Evolutionary conservation across 2,329 filamentous ascomycete species (phyloP), one percentile per base, ranked within the genome.

Genomic region (Cercospora sp.): DNA sequence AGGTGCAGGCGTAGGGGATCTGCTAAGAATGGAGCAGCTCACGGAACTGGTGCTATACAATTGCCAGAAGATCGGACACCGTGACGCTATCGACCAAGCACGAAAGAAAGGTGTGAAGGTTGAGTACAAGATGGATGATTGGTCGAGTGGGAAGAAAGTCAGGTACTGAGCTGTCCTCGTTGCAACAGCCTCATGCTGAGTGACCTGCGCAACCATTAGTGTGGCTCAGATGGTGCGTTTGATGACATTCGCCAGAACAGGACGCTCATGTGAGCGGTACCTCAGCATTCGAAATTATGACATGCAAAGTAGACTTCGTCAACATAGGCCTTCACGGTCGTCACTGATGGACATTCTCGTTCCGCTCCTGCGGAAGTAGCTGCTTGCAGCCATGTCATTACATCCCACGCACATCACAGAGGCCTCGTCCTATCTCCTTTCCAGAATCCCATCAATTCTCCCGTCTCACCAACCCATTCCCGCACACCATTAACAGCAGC

Each of bases 401-500:
- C 48, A 55, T 28, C 23, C 12, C 26, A 28, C 0, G 4, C n/a
- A 33, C 20, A 57, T 76, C 72, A 77, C 69, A 77, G 66, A n/a
- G 80, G 82, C 73, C 84, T 83, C 60, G 85, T 84, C 70, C 82
- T 83, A 67, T 89, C 87, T 2, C 85, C 86, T 72, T 83, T 85
- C 86, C 87, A 88, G 48, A 89, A 80, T 0, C 88, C 88, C 83
- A 90, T 83, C 30, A 88, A 76, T 73, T 89, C 86, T 2, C 87
- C 87, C 26, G 85, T 89, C 76, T 83, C 72, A 77, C 87, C 83
- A 72, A 89, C 81, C 89, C 89, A 91, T 68, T 91, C 90, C 73
- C 78, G 80, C 28, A 89, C 87, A 42, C 89, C 85, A 64, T 81
- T 81, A 2, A 90, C 89, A 57, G 90, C 81, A 60, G 77, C 79